Percentiles rank a stretch among this genome's conserved stretches.
Conservation (phyloP, 140 eudicot genomes). For the Flaveria floridana region DNA sequence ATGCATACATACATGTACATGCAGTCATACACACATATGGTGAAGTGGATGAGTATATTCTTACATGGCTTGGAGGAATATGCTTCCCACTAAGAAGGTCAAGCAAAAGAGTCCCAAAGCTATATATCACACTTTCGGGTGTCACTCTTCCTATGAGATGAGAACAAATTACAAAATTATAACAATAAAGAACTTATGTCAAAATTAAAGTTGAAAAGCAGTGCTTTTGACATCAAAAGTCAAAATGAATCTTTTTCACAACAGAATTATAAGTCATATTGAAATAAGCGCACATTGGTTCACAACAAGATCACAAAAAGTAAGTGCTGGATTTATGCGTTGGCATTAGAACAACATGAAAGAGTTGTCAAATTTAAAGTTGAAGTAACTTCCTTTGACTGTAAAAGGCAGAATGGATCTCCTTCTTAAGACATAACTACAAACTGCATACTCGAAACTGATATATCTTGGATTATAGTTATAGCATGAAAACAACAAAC, state of each 20-base stretch:
- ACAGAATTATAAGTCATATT: neutral
- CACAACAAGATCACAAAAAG: neutral
- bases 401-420: neutral
- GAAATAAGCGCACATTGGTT: neutral
- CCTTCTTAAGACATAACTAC: neutral
- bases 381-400: neutral
- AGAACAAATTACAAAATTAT: neutral
- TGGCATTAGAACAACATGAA: neutral
- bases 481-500: conserved; percentile 17
- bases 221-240: neutral
- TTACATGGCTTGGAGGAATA: conserved; percentile 77
- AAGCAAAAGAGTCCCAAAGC: conserved; percentile 74
- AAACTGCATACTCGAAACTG: neutral
- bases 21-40: neutral
- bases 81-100: conserved; percentile 79
- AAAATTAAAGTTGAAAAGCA: neutral
- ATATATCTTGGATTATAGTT: neutral
- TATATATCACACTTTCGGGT: conserved; percentile 73
- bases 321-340: neutral
- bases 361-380: neutral
- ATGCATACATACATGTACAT: neutral
- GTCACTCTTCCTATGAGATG: conserved; percentile 58
- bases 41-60: conserved; percentile 22
- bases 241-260: neutral
- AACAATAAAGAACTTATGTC: neutral